Evolutionary conservation across 176 grass and related monocot species (phyloP).

Genomic region (Aegilops tauschii): DNA sequence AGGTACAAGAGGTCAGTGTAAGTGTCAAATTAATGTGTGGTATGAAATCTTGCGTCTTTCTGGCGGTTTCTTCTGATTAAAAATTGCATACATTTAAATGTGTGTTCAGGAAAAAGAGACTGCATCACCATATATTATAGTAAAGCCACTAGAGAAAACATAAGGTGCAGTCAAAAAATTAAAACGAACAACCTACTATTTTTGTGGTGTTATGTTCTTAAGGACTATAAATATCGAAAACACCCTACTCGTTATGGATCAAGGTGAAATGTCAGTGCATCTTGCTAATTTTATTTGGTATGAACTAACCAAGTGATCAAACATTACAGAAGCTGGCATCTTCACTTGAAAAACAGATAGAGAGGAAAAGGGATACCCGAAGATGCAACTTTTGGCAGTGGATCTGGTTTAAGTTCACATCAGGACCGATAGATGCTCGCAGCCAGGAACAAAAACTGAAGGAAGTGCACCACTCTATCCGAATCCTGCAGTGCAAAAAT

Average conservation of each 20-base stretch:
- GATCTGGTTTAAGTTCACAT: conserved; percentile 49
- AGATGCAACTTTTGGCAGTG: conserved; percentile 36
- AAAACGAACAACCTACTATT: not conserved
- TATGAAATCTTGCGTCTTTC: too few species aligned
- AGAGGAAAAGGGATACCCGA: conserved; percentile 25
- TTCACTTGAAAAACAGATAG: conserved; percentile 58
- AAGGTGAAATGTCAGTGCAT: not conserved
- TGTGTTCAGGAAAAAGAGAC: not conserved
- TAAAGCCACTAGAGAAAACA: not conserved
- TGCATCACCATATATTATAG: not conserved
- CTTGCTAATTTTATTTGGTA: not conserved
- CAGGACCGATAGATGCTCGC: conserved; percentile 22
- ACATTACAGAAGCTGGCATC: conserved; percentile 49
- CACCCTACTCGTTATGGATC: not conserved
- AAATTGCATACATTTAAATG: not conserved
- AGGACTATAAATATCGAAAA: not conserved
- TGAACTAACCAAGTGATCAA: conserved; percentile 1
- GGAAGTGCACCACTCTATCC: conserved; percentile 43
- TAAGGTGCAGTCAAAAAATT: not conserved
- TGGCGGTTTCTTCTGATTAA: too few species aligned
- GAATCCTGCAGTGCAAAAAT: conserved; percentile 55
- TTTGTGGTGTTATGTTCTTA: not conserved
- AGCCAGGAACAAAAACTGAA: conserved; percentile 54
- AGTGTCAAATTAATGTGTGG: not conserved
- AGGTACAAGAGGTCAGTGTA: not conserved